Percentiles rank a stretch among this genome's conserved stretches.
phyloP scores from a whole-genome alignment of 306 rosid genomes.

The Vigna angularis region DNA sequence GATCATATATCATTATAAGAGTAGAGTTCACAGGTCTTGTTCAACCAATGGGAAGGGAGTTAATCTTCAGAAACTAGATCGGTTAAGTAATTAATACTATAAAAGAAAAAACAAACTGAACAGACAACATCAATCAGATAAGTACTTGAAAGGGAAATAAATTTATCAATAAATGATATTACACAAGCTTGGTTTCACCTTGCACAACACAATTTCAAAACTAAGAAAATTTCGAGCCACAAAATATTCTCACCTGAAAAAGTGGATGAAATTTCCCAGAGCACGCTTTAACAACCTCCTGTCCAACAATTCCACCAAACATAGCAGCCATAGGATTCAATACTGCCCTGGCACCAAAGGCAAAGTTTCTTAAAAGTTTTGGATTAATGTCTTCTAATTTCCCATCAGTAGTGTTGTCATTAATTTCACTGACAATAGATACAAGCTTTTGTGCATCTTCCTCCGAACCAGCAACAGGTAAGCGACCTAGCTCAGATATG shows the following conservation, averaged over 20 bases:
- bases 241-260: constrained; percentile 65
- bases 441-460: constrained; percentile 79
- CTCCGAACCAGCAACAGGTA: constrained; percentile 84
- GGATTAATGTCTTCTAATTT: constrained; percentile 76
- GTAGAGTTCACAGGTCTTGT: too few relatives aligned
- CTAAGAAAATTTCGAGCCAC: background rate
- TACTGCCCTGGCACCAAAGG: constrained; percentile 94
- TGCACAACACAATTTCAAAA: background rate
- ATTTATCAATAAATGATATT: background rate
- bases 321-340: constrained; percentile 98
- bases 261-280: constrained; percentile 99
- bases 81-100: too few relatives aligned
- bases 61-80: too few relatives aligned
- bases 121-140: background rate
- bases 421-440: constrained; percentile 59
- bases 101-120: constrained; percentile 2
- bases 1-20: too few relatives aligned
- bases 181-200: background rate
- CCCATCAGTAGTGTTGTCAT: constrained; percentile 67
- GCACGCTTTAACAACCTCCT: constrained; percentile 95
- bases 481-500: constrained; percentile 64
- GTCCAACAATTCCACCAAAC: constrained; percentile 99
- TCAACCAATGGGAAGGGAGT: too few relatives aligned
- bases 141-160: background rate
- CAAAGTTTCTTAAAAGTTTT: constrained; percentile 75